Conservation (phyloP, 345 rosid species). For the Eucalyptus pumila region DNA sequence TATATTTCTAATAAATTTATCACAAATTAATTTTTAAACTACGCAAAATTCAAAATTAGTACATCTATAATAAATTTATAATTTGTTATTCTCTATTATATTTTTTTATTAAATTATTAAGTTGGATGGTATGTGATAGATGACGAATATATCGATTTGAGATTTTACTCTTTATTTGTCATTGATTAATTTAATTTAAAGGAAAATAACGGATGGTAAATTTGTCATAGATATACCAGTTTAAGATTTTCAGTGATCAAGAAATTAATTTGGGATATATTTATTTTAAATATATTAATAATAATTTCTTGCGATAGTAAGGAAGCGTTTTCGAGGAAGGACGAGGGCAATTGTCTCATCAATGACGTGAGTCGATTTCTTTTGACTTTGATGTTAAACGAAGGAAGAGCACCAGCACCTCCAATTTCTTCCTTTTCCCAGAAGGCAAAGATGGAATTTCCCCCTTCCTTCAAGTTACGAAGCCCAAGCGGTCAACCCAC, state of each 20-base stretch:
- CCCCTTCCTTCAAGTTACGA: not conserved
- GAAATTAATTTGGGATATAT: accelerated
- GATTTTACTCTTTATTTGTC: accelerated
- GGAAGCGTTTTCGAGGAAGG: accelerated
- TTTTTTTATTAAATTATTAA: too few relatives aligned
- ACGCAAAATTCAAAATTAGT: accelerated
- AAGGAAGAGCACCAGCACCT: not conserved
- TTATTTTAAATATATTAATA: too few relatives aligned
- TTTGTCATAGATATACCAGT: accelerated
- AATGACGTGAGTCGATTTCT: not conserved
- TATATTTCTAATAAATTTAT: too few relatives aligned
- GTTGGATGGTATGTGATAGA: accelerated
- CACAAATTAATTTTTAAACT: too few relatives aligned
- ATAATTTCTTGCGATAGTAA: too few relatives aligned
- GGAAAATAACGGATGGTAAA: accelerated
- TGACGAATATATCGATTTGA: accelerated
- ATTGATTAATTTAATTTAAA: too few relatives aligned
- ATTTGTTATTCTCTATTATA: too few relatives aligned
- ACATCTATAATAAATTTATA: too few relatives aligned
- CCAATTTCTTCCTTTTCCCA: not conserved
- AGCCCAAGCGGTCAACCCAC: not conserved
- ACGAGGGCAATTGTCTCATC: not conserved
- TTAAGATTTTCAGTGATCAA: accelerated
- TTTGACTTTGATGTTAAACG: not conserved
- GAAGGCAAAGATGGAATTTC: not conserved